phyloP scores from a whole-genome alignment of 225 moss, liverwort and hornwort species.

The Thuidium tamariscinum region DNA sequence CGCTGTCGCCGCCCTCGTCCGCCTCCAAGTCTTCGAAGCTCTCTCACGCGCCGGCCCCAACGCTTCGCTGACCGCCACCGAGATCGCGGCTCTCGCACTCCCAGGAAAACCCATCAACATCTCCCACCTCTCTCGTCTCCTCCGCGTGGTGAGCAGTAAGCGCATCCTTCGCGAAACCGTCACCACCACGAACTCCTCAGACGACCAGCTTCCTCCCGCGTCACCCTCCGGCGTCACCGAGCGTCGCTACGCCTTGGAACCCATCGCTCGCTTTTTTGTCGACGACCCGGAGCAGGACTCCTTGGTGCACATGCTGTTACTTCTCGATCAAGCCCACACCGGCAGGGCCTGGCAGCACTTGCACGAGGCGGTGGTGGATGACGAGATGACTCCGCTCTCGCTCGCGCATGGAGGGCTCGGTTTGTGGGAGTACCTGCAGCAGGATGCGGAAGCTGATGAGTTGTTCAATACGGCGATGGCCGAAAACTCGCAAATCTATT shows the following conservation, averaged over 20 bases:
- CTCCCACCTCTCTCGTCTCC: not conserved
- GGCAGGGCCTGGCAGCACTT: not conserved
- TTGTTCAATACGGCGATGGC: slow-evolving; percentile 11
- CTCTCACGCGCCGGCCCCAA: not conserved
- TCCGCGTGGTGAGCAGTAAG: not conserved
- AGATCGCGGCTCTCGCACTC: not conserved
- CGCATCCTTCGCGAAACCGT: not conserved
- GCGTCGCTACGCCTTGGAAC: slow-evolving; percentile 4
- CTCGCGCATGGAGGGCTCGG: not conserved
- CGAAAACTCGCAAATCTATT: not conserved
- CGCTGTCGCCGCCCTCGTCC: not conserved
- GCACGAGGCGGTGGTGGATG: slow-evolving; percentile 4
- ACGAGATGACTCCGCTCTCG: not conserved
- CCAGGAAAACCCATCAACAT: not conserved
- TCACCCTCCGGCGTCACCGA: not conserved
- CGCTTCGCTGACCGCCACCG: not conserved
- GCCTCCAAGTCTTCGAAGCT: not conserved
- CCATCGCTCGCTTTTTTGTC: slow-evolving; percentile 6
- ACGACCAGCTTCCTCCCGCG: not conserved
- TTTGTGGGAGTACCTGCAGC: not conserved
- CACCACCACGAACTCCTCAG: not conserved
- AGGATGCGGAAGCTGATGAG: not conserved
- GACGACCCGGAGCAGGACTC: slow-evolving; percentile 7
- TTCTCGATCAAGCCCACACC: not conserved
- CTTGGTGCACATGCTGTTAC: not conserved